Conservation (phyloP, 2,329 filamentous ascomycete genomes). For the Rhinocladiella mackenziei region DNA sequence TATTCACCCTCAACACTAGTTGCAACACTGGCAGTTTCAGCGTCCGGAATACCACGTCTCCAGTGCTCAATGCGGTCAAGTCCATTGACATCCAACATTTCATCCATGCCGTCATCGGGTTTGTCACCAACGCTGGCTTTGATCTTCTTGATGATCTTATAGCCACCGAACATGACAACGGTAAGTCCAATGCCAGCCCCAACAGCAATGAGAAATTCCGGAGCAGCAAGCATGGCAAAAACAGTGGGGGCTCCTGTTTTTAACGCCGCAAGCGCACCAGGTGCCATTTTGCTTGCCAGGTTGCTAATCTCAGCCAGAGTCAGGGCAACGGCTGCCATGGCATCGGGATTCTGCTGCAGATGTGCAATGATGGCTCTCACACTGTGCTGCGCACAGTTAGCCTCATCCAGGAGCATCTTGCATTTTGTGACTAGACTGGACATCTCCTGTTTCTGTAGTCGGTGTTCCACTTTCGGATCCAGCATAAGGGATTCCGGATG, state of each 20-base stretch:
- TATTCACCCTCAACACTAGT: conserved; percentile 64
- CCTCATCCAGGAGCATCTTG: conserved; percentile 76
- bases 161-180: conserved; percentile 90
- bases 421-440: conserved; percentile 68
- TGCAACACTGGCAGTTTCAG: conserved; percentile 38
- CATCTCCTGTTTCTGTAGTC: conserved; percentile 46
- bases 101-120: conserved; percentile 45
- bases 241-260: conserved; percentile 80
- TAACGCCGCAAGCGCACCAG: conserved; percentile 68
- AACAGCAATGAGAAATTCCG: conserved; percentile 90
- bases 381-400: conserved; percentile 80
- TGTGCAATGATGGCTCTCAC: conserved; percentile 78
- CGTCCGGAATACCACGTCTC: conserved; percentile 61
- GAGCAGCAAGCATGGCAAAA: conserved; percentile 79
- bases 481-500: conserved; percentile 57
- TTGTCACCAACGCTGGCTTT: conserved; percentile 34
- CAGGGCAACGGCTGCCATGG: conserved; percentile 87
- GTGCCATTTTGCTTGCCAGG: conserved; percentile 76
- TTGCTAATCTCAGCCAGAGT: conserved; percentile 87
- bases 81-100: conserved; percentile 48
- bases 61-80: conserved; percentile 59
- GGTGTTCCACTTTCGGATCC: conserved; percentile 45
- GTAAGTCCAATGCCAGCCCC: conserved; percentile 89
- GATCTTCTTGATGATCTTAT: conserved; percentile 94
- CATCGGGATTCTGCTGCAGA: conserved; percentile 77